Evolutionary conservation across 352 stramenopile species (phyloP).

Genomic region (Globisporangium canariense): DNA sequence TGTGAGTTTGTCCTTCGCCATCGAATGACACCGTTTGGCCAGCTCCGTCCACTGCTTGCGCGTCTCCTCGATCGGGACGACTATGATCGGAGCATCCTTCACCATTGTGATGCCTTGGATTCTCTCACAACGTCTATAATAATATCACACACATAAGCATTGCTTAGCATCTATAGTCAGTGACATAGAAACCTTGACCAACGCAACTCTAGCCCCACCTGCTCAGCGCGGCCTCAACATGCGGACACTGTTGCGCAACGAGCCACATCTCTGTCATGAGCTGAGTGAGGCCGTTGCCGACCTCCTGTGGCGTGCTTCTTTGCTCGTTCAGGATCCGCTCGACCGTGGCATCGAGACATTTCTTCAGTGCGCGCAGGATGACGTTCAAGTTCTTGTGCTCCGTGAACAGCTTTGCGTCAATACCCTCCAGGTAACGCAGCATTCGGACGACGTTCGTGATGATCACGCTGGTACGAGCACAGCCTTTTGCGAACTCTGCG

Average conservation of each 20-base stretch:
- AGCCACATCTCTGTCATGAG: conserved; percentile 2
- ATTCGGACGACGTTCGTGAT: background rate
- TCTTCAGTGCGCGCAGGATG: background rate
- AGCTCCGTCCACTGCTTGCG: background rate
- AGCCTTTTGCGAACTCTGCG: background rate
- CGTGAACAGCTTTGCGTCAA: background rate
- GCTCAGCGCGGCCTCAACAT: background rate
- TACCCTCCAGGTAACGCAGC: background rate
- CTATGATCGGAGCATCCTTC: background rate
- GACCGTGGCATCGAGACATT: background rate
- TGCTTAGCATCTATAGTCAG: background rate
- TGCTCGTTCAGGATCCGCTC: conserved; percentile 1
- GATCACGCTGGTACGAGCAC: background rate
- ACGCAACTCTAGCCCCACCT: background rate
- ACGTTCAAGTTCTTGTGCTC: background rate
- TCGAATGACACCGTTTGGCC: background rate
- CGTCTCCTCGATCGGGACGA: background rate
- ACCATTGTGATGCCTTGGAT: background rate
- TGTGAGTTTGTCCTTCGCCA: background rate
- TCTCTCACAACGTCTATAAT: background rate
- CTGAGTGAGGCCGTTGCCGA: background rate
- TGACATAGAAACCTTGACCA: background rate
- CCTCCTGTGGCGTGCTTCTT: background rate
- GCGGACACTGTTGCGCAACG: background rate
- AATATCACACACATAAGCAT: background rate